These are phyloP conservation scores for Umbilicaria muhlenbergii DNA, from an alignment of 495 filamentous ascomycete genomes.

Conservation along the genomic window DNA sequence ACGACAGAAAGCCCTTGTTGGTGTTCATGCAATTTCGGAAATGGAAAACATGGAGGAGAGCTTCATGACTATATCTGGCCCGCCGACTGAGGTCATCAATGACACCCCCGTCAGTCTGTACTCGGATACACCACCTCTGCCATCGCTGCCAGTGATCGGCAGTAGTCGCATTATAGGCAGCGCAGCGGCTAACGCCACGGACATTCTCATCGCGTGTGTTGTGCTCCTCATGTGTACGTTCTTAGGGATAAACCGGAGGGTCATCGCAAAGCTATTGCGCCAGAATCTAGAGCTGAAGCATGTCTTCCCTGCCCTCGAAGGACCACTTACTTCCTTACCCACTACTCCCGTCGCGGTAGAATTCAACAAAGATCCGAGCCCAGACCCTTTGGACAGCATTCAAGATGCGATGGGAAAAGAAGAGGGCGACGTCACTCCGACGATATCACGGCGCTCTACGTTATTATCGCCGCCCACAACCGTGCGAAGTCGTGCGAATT, in stretches of 20 bases:
- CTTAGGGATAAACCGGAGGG: slow-evolving; percentile 33
- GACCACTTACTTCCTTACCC: slow-evolving; percentile 26
- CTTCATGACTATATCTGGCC: slow-evolving; percentile 17
- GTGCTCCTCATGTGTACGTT: slow-evolving; percentile 30
- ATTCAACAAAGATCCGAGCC: slow-evolving; percentile 16
- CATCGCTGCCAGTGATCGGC: slow-evolving; percentile 28
- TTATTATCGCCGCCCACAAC: slow-evolving; percentile 6
- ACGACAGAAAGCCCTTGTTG: slow-evolving; percentile 32
- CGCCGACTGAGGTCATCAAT: slow-evolving; percentile 14
- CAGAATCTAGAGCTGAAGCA: slow-evolving; percentile 38
- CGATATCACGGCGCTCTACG: slow-evolving; percentile 2
- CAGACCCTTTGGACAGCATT: slow-evolving; percentile 22
- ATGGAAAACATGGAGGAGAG: slow-evolving; percentile 7
- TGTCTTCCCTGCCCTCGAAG: slow-evolving; percentile 30
- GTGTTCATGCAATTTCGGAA: slow-evolving; percentile 31
- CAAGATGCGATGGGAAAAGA: slow-evolving; percentile 14
- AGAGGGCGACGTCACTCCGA: slow-evolving; percentile 16
- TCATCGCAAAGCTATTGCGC: slow-evolving; percentile 31
- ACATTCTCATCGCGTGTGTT: slow-evolving; percentile 33
- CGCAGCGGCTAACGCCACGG: slow-evolving; percentile 33
- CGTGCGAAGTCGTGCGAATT: slow-evolving; percentile 4
- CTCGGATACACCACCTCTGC: slow-evolving; percentile 25
- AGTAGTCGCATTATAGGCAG: slow-evolving; percentile 38
- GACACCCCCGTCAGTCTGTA: slow-evolving; percentile 27
- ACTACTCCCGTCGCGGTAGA: slow-evolving; percentile 23